phyloP scores from a whole-genome alignment of 306 rosid genomes.

The Mucuna pruriens region DNA sequence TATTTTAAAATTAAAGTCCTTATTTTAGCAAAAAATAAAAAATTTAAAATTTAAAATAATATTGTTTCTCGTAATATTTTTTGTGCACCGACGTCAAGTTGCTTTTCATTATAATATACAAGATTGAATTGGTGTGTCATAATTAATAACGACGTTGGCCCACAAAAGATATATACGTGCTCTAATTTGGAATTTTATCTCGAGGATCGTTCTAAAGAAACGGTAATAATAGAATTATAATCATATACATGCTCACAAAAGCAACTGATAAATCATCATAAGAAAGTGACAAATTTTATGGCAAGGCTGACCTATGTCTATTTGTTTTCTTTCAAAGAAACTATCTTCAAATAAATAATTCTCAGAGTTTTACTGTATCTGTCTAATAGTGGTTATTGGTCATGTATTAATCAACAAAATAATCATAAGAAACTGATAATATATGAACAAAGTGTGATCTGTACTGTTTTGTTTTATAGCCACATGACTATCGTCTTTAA shows the following conservation, averaged over 20 bases:
- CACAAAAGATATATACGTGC: background rate
- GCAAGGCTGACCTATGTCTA: background rate
- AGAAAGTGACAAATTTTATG: conserved; percentile 31
- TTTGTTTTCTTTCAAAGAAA: conserved; percentile 29
- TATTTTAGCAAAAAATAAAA: no score
- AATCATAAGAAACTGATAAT: conserved; percentile 19
- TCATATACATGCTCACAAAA: background rate
- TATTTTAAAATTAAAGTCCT: no score
- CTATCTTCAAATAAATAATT: background rate
- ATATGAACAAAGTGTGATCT: conserved; percentile 26
- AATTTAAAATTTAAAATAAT: no score
- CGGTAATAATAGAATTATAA: background rate
- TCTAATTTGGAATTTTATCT: conserved; percentile 7
- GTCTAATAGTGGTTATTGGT: background rate
- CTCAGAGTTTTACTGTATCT: background rate
- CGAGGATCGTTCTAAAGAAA: background rate
- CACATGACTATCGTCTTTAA: background rate
- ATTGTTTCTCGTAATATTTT: background rate
- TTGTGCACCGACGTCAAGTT: background rate
- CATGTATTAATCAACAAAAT: background rate
- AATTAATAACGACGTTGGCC: background rate
- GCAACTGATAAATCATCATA: background rate
- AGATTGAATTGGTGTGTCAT: background rate
- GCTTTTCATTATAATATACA: background rate
- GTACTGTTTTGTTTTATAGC: conserved; percentile 28